Conservation (phyloP, 495 filamentous ascomycete species). For the Hamigera avellanea region DNA sequence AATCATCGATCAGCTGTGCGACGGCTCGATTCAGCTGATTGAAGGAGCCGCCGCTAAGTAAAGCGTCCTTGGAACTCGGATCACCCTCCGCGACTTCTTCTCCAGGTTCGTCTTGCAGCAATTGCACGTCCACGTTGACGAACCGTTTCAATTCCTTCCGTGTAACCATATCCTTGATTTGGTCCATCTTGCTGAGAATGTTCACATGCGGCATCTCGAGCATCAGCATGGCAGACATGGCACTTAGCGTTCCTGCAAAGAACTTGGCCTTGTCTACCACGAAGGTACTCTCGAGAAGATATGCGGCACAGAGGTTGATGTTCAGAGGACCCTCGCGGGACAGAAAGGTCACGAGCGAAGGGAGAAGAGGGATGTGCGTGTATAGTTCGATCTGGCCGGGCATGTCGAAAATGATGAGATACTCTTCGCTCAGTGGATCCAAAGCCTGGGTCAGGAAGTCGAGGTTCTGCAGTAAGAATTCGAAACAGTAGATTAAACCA, state of each 20-base stretch:
- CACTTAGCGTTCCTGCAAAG: constrained; percentile 87
- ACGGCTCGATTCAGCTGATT: constrained; percentile 73
- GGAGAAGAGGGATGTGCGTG: constrained; percentile 88
- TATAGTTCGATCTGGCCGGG: constrained; percentile 98
- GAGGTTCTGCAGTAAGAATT: constrained; percentile 85
- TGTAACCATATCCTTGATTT: constrained; percentile 71
- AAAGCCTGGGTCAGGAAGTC: constrained; percentile 86
- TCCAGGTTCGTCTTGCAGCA: constrained; percentile 57
- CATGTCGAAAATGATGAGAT: constrained; percentile 95
- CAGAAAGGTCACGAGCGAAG: constrained; percentile 71
- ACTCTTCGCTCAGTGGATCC: constrained; percentile 82
- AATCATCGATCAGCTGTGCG: constrained; percentile 82
- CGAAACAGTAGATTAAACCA: constrained; percentile 95
- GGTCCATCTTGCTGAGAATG: constrained; percentile 92
- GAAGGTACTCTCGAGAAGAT: constrained; percentile 90
- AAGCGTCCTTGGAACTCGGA: constrained; percentile 45
- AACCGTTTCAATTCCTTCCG: constrained; percentile 80
- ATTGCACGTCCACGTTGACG: constrained; percentile 64
- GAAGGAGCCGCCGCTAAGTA: constrained; percentile 72
- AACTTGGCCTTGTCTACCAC: constrained; percentile 92
- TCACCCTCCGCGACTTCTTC: constrained; percentile 31
- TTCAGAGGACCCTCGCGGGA: constrained; percentile 69
- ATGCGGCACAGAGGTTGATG: constrained; percentile 87
- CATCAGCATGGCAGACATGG: constrained; percentile 98
- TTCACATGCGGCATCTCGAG: constrained; percentile 93